These are phyloP conservation scores for Boletus rubescentipes DNA, from an alignment of 768 basidiomycete species.

Conservation along the genomic window DNA sequence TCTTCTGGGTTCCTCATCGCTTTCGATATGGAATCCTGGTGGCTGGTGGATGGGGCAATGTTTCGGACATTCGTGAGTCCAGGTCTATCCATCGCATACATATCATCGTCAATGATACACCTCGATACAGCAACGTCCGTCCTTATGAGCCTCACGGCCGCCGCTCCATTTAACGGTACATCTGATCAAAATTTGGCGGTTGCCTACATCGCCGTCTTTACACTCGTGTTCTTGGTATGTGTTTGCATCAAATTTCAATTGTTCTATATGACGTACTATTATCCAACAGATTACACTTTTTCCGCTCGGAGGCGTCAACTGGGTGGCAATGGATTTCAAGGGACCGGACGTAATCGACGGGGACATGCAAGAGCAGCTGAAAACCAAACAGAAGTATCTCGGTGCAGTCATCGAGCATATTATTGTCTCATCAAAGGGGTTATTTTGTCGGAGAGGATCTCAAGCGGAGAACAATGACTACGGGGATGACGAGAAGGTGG, in stretches of 20 bases:
- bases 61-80: conserved; percentile 65
- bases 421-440: neutral
- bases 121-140: conserved; percentile 56
- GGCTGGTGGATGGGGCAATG: conserved; percentile 69
- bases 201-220: conserved; percentile 65
- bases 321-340: conserved; percentile 60
- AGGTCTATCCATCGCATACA: neutral
- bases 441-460: neutral
- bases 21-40: conserved; percentile 70
- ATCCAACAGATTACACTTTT: conserved; percentile 56
- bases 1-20: conserved; percentile 78
- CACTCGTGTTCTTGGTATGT: conserved; percentile 59
- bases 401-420: conserved; percentile 12
- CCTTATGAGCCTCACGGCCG: conserved; percentile 56
- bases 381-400: conserved; percentile 33
- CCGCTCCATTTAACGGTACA: conserved; percentile 59
- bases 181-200: conserved; percentile 60
- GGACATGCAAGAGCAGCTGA: conserved; percentile 49
- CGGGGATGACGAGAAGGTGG: conserved; percentile 14
- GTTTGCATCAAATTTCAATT: conserved; percentile 9
- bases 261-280: neutral
- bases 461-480: neutral
- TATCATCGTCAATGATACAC: neutral
- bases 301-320: conserved; percentile 55
- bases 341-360: conserved; percentile 63